Evolutionary conservation across 2,329 filamentous ascomycete genomes (phyloP).

Genomic region (Diaporthe citri): DNA sequence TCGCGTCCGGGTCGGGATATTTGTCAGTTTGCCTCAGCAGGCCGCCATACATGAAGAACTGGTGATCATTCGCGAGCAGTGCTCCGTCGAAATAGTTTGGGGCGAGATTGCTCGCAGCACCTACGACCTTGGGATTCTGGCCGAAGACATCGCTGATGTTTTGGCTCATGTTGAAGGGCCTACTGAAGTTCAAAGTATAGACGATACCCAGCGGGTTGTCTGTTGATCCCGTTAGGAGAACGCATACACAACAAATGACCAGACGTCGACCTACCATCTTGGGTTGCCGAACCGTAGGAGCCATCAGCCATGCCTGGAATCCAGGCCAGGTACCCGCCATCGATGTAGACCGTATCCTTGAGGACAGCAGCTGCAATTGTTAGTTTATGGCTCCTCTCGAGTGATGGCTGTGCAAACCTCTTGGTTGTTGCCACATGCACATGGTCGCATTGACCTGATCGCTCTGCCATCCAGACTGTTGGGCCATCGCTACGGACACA

Average conservation of each 20-base stretch:
- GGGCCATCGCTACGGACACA: slow-evolving; percentile 52
- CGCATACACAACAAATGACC: neutral
- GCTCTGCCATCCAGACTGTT: slow-evolving; percentile 62
- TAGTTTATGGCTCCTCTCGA: slow-evolving; percentile 38
- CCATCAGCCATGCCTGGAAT: slow-evolving; percentile 62
- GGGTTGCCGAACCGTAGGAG: slow-evolving; percentile 43
- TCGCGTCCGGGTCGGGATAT: slow-evolving; percentile 51
- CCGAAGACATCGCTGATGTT: slow-evolving; percentile 68
- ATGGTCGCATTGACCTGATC: slow-evolving; percentile 69
- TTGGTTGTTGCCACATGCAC: slow-evolving; percentile 67
- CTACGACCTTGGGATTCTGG: slow-evolving; percentile 45
- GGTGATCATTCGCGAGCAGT: slow-evolving; percentile 73
- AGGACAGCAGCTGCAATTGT: slow-evolving; percentile 64
- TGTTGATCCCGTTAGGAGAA: slow-evolving; percentile 45
- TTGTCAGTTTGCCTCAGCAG: slow-evolving; percentile 53
- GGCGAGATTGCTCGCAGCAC: slow-evolving; percentile 62
- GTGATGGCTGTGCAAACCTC: slow-evolving; percentile 51
- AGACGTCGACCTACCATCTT: slow-evolving; percentile 56
- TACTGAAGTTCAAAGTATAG: slow-evolving; percentile 70
- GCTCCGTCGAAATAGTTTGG: slow-evolving; percentile 73
- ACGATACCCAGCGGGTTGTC: slow-evolving; percentile 66
- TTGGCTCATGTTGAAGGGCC: slow-evolving; percentile 63
- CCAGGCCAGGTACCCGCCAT: slow-evolving; percentile 72
- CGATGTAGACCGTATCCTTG: slow-evolving; percentile 73
- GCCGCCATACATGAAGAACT: slow-evolving; percentile 76